These are phyloP conservation scores for Chytridiales sp. DNA, from an alignment of 371 early-diverging fungal genomes.

Conservation along the genomic window DNA sequence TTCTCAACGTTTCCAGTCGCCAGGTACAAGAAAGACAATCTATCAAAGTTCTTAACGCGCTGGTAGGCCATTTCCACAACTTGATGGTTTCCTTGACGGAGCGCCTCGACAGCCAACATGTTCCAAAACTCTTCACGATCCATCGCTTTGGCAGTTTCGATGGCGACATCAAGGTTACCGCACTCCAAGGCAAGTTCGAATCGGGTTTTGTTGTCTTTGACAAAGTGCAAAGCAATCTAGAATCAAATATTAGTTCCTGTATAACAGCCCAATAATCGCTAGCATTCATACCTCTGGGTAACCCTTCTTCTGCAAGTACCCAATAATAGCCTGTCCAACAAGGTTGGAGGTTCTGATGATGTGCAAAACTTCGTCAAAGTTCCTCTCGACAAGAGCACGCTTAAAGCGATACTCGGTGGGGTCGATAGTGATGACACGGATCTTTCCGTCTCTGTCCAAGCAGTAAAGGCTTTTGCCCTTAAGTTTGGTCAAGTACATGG, in stretches of 20 bases:
- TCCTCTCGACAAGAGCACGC: slow-evolving; percentile 82
- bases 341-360: slow-evolving; percentile 94
- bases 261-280: slow-evolving; percentile 4
- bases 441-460: slow-evolving; percentile 84
- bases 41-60: slow-evolving; percentile 82
- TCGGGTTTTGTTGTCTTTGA: slow-evolving; percentile 90
- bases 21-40: slow-evolving; percentile 90
- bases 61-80: slow-evolving; percentile 90
- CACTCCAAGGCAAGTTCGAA: slow-evolving; percentile 97
- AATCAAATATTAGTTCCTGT: not conserved
- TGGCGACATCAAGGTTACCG: slow-evolving; percentile 89
- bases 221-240: slow-evolving; percentile 94
- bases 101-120: slow-evolving; percentile 80
- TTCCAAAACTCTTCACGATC: slow-evolving; percentile 87
- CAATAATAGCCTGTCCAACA: slow-evolving; percentile 97
- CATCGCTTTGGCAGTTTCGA: slow-evolving; percentile 85
- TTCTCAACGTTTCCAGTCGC: slow-evolving; percentile 86
- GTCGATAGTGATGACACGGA: slow-evolving; percentile 84
- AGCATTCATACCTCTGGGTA: slow-evolving; percentile 83
- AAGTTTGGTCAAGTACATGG: slow-evolving; percentile 84
- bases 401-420: slow-evolving; percentile 98
- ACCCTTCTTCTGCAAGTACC: slow-evolving; percentile 97
- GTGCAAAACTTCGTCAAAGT: slow-evolving; percentile 89
- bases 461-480: slow-evolving; percentile 81
- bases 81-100: slow-evolving; percentile 85